A percentile compares a stretch with the other conserved stretches of the same genome.
Evolutionary conservation across 1,139 yeast species (phyloP).

Genomic region (Pichia sp.): DNA sequence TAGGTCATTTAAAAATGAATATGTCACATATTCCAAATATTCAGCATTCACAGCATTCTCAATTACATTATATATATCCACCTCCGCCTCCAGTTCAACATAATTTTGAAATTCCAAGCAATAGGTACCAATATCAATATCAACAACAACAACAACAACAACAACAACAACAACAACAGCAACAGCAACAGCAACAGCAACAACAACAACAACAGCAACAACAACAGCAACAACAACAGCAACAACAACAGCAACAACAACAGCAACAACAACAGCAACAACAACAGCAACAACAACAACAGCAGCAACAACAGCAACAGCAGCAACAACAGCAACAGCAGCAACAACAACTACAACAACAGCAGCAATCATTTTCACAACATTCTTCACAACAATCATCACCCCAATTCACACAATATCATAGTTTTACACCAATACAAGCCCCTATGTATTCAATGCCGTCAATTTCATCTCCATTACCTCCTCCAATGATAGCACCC

Average conservation of each 20-base stretch:
- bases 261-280: neutral
- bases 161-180: neutral
- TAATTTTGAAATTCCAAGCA: neutral
- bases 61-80: neutral
- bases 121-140: neutral
- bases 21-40: too few relatives aligned
- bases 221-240: neutral
- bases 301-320: neutral
- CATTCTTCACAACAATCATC: too few relatives aligned
- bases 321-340: neutral
- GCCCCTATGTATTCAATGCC: neutral
- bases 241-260: too few relatives aligned
- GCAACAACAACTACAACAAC: neutral
- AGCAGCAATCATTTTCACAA: neutral
- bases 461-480: neutral
- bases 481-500: neutral
- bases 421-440: neutral
- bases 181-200: too few relatives aligned
- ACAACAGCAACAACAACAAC: neutral
- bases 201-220: too few relatives aligned
- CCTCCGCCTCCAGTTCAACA: neutral
- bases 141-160: neutral
- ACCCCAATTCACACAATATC: neutral
- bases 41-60: too few relatives aligned
- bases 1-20: too few relatives aligned